Evolutionary conservation across 257 asterid genomes (phyloP), one percentile per base, ranked within the genome.

Genomic region (Solanum piurae): DNA sequence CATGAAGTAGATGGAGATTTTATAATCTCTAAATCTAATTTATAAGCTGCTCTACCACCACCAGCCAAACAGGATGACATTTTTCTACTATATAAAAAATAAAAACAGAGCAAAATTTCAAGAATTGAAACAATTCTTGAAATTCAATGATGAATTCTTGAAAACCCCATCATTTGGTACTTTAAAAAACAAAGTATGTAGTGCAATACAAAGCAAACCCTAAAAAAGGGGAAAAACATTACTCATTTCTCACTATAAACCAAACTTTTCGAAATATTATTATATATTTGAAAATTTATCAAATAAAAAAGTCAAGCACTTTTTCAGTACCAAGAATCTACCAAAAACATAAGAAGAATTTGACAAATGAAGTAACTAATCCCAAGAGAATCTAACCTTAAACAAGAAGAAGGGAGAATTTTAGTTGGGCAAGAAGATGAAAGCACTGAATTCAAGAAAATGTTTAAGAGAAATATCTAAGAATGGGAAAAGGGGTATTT

Each of bases 31-130:
- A 96, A 85, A 87, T 95, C 93, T n/a, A 96, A 74, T 76, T 94
- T 88, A 86, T 93, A 93, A 18, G 86, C 71, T 36, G 98, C 96
- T 80, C 95, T 90, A 4, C 99, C 95, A 40, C 97, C 98, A 6
- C 98, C 96, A 85, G 94, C 93, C 23, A 96, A 86, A 88, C 95
- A 95, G 49, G 98, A 91, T 40, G 98, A 92, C 96, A 94, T 94
- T 94, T 89, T 87, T 44, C 16, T 60, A 11, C 14, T 16, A 46
- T 18, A 18, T 7, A 27, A 25, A 7, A 18, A 44, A 5, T 20
- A 21, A 49, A 46, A 46, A 80, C 62, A 36, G 82, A 37, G 44
- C 4, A 34, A 12, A 52, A 77, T 76, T 37, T 72, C 76, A 69
- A 84, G 16, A 60, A 86, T 74, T 16, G 18, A 27, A 11, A 37